Evolutionary conservation across 768 basidiomycete species (phyloP), one percentile per base, ranked within the genome.

Genomic region (Macrolepiota dolichaula): DNA sequence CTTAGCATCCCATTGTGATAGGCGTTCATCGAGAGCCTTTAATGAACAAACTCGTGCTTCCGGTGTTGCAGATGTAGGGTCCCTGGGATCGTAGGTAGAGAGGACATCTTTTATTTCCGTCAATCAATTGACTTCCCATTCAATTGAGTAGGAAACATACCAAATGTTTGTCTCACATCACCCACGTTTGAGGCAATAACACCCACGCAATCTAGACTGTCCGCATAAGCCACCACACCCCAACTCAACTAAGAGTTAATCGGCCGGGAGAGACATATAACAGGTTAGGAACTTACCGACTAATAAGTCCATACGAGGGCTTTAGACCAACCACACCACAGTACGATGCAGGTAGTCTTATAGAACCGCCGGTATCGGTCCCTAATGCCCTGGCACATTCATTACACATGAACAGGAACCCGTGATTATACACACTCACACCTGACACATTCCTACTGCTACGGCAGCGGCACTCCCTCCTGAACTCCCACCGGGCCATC

Each of bases 381-480:
- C 89, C 92, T 22, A 98, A 70, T 0, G 96, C 94, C 17, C 96
- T 97, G 52, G 2, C 38, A 22, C 25, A 51, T 40, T 32, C 51
- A 36, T 46, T 22, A 19, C 32, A 49, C 24, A 27, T 37, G 17
- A 25, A 40, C 37, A 36, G 44, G 35, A 29, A 5, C 15, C 12
- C 15, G 44, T 36, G 37, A 62, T 46, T 37, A 59, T 40, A 32
- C 7, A 44, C 10, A 80, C 93, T 74, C 66, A 96, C 96, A 86
- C 90, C 69, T 87, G 80, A 68, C 92, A 94, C 77, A 94, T 79
- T 0, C 87, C 87, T 2, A 89, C 85, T 0, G 91, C 91, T 0
- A 98, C 96, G 4, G 95, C 93, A 1, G 94, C 96, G 0, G 96
- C 96, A 68, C 92, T 94, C 52, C 97, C 96, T 1, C 97, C 96